Percentiles rank a stretch among this genome's conserved stretches.
Conservation (phyloP, 2,329 filamentous ascomycete species). For the Neofusicoccum umdonicola region DNA sequence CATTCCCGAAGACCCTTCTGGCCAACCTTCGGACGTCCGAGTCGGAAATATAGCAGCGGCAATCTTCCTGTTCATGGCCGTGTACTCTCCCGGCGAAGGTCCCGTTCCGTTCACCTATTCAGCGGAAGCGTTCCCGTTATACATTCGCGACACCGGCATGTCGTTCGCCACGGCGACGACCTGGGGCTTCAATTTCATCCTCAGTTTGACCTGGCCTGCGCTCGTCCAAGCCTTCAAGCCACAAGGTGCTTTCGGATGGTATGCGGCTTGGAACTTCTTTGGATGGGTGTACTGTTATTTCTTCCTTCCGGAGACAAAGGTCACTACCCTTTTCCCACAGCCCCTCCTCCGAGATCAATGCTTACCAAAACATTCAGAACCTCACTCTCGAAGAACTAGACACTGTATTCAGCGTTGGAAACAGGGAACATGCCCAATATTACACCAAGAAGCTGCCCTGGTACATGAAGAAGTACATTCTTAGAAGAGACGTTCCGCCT, state of each 20-base stretch:
- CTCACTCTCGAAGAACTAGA: conserved; percentile 49
- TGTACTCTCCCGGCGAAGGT: conserved; percentile 49
- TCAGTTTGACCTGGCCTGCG: conserved; percentile 61
- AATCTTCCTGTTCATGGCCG: conserved; percentile 53
- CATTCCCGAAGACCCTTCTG: conserved; percentile 23
- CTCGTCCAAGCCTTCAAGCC: conserved; percentile 53
- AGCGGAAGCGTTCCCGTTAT: conserved; percentile 68
- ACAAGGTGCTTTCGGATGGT: conserved; percentile 60
- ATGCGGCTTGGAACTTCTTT: conserved; percentile 58
- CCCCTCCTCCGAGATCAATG: background rate
- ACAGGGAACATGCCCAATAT: conserved; percentile 41
- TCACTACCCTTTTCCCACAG: background rate
- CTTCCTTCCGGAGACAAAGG: conserved; percentile 4
- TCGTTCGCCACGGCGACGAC: conserved; percentile 66
- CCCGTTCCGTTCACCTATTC: conserved; percentile 54
- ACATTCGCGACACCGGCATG: conserved; percentile 71
- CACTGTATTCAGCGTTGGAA: conserved; percentile 51
- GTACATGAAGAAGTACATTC: conserved; percentile 46
- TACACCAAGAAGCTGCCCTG: conserved; percentile 42
- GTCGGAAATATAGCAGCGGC: conserved; percentile 37
- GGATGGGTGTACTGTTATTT: conserved; percentile 35
- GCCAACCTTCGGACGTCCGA: conserved; percentile 24
- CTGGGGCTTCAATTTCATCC: conserved; percentile 57
- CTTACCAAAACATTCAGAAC: conserved; percentile 21
- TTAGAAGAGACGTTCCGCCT: conserved; percentile 33